Conservation (phyloP, 257 asterid species). For the Forsythia suspensa region DNA sequence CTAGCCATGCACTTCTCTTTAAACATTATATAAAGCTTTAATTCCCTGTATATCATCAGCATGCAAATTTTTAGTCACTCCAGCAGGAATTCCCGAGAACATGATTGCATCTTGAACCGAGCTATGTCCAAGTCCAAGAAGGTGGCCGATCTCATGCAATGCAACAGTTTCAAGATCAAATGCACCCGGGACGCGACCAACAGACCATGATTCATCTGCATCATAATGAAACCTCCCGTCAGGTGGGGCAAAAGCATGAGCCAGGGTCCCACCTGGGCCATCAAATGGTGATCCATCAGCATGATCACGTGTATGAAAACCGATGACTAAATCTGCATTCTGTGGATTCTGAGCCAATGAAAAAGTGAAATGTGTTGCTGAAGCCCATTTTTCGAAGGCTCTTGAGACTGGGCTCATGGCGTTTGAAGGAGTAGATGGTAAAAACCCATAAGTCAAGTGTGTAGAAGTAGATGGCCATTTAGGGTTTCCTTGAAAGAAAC, state of each 20-base stretch:
- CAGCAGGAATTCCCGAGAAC: conserved; percentile 18
- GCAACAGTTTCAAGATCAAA: conserved; percentile 35
- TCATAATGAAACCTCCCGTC: conserved; percentile 34
- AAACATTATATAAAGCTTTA: conserved; percentile 8
- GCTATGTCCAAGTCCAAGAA: conserved; percentile 43
- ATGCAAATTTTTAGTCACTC: conserved; percentile 16
- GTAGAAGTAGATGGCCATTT: conserved; percentile 35
- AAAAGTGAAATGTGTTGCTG: conserved; percentile 23
- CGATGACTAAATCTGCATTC: conserved; percentile 26
- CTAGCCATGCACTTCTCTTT: neutral
- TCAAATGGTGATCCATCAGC: conserved; percentile 34
- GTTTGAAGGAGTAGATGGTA: neutral
- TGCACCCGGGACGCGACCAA: neutral
- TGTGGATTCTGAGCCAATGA: neutral
- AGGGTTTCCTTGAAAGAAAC: conserved; percentile 17
- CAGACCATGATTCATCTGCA: conserved; percentile 28
- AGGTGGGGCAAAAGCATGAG: conserved; percentile 36
- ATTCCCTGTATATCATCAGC: conserved; percentile 36
- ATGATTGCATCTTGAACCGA: conserved; percentile 24
- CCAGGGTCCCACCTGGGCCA: conserved; percentile 32
- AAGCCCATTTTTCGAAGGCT: conserved; percentile 34
- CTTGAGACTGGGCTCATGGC: conserved; percentile 13
- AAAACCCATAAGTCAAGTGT: conserved; percentile 21
- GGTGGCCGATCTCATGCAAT: conserved; percentile 46
- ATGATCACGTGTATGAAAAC: conserved; percentile 22